These are phyloP conservation scores for Penicillium goetzii DNA, from an alignment of 495 filamentous ascomycete species.

Conservation along the genomic window DNA sequence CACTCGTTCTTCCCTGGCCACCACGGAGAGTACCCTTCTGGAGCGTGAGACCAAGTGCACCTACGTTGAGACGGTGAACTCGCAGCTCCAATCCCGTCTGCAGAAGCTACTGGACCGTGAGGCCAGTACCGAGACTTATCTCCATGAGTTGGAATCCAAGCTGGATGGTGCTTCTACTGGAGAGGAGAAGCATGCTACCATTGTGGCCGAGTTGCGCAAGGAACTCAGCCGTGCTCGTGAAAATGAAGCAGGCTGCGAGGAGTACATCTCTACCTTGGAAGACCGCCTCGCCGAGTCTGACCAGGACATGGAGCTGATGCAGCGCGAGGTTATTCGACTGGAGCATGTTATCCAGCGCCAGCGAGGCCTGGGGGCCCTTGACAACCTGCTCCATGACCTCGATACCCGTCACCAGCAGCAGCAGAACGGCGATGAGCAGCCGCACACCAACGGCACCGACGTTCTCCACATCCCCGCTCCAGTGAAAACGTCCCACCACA, in stretches of 20 bases:
- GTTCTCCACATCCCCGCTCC: conserved; percentile 18
- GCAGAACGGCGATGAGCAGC: conserved; percentile 53
- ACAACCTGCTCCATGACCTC: conserved; percentile 87
- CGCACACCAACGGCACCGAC: conserved; percentile 30
- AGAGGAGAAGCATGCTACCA: conserved; percentile 86
- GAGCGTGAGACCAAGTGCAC: conserved; percentile 94
- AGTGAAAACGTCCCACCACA: conserved; percentile 33
- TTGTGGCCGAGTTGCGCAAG: conserved; percentile 85
- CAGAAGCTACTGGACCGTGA: conserved; percentile 92
- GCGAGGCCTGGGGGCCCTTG: conserved; percentile 90
- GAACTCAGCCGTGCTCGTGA: conserved; percentile 89
- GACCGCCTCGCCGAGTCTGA: conserved; percentile 95
- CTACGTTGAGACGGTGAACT: conserved; percentile 87
- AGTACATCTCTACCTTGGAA: conserved; percentile 96
- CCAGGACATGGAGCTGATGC: conserved; percentile 95
- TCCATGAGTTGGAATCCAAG: conserved; percentile 86
- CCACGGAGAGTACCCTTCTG: conserved; percentile 79
- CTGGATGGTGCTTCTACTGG: conserved; percentile 88
- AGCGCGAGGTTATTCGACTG: conserved; percentile 89
- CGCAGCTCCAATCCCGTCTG: conserved; percentile 83
- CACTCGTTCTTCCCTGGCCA: conserved; percentile 81
- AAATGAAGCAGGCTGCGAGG: conserved; percentile 84
- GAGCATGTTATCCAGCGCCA: conserved; percentile 97
- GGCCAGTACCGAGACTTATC: conserved; percentile 83
- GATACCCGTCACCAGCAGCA: conserved; percentile 78